Conservation (phyloP, 768 basidiomycete species). For the Boletus tylopilopsis region DNA sequence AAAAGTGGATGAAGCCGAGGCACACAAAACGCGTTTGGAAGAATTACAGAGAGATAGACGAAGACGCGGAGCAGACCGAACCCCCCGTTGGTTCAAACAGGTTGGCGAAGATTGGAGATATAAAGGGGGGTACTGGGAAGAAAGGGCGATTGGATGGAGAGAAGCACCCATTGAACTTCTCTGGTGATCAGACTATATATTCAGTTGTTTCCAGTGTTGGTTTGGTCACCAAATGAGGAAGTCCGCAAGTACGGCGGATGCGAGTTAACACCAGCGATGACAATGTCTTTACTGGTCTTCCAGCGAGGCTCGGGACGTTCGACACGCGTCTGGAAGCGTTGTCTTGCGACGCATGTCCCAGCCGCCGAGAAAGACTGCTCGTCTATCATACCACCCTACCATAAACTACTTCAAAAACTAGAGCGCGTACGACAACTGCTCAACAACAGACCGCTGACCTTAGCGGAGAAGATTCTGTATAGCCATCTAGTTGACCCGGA, state of each 20-base stretch:
- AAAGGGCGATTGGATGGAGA: constrained; percentile 62
- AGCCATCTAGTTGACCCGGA: constrained; percentile 84
- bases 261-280: background rate
- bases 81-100: constrained; percentile 75
- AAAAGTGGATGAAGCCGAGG: constrained; percentile 64
- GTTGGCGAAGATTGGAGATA: constrained; percentile 73
- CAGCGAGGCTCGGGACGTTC: constrained; percentile 12
- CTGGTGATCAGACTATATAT: constrained; percentile 45
- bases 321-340: constrained; percentile 23
- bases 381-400: constrained; percentile 85
- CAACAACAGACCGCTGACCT: constrained; percentile 71
- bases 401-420: constrained; percentile 65
- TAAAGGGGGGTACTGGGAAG: constrained; percentile 81
- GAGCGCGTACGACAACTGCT: constrained; percentile 65
- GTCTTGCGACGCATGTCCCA: constrained; percentile 39
- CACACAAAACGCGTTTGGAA: constrained; percentile 68
- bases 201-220: no score
- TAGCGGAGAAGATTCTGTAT: constrained; percentile 98
- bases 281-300: constrained; percentile 23
- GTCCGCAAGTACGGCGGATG: no score
- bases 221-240: constrained; percentile 1
- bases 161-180: constrained; percentile 44
- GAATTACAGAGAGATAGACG: constrained; percentile 74
- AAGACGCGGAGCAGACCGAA: constrained; percentile 50
- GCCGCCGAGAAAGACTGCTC: constrained; percentile 54